phyloP scores from a whole-genome alignment of 345 rosid species.

The Moricandia arvensis region DNA sequence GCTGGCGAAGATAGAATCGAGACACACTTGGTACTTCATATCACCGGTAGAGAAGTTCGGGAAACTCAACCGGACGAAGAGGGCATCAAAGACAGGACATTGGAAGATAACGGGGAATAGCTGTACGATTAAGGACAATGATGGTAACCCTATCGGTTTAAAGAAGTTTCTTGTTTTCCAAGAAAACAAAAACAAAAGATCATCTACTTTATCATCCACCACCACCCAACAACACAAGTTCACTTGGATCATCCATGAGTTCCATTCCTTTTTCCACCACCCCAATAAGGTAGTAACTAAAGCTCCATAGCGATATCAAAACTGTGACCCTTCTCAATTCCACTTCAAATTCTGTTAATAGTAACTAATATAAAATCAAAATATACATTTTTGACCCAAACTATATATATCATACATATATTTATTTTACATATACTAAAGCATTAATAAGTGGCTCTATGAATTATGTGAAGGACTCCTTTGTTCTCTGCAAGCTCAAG shows the following conservation, averaged over 20 bases:
- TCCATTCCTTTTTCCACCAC: conserved; percentile 30
- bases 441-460: not conserved
- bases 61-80: conserved; percentile 24
- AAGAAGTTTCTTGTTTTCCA: conserved; percentile 33
- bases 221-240: conserved; percentile 1
- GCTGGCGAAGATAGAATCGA: conserved; percentile 28
- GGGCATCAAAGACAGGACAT: conserved; percentile 25
- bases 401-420: not conserved
- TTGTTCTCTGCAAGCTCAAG: conserved; percentile 31
- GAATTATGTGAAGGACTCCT: conserved; percentile 17
- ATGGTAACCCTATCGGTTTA: conserved; percentile 29
- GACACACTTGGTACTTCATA: conserved; percentile 32
- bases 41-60: conserved; percentile 33
- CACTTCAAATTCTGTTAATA: not conserved
- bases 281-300: conserved; percentile 24
- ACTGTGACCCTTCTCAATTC: not conserved
- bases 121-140: conserved; percentile 16
- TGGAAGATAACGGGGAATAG: conserved; percentile 36
- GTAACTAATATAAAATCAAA: not conserved
- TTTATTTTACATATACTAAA: not conserved
- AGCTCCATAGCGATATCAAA: not conserved
- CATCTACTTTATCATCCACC: not conserved
- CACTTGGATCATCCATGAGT: conserved; percentile 33
- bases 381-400: not conserved
- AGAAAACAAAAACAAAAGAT: conserved; percentile 18